Base-by-base conservation (phyloP, 2,329 filamentous ascomycete species). In the Aspergillus puulaauensis region DNA sequence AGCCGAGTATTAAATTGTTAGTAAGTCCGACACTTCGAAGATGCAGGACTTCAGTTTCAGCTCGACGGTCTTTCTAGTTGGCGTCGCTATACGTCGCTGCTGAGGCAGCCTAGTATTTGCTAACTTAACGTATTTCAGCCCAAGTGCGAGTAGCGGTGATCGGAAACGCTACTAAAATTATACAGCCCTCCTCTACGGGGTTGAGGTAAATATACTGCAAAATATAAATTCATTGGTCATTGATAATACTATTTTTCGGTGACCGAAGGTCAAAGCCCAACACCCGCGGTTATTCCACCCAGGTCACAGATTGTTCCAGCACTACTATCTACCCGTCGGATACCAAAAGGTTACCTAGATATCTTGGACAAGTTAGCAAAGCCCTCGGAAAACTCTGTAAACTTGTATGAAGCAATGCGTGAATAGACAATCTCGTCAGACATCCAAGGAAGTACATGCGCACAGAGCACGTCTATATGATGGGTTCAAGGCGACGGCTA, bases 361-460 rank as follows among this genome's bases (percentile, higher is more conserved):
- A 46, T 33, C 35, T 48, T 57, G 41, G 19, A 27, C 41, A 24
- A 37, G 49, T 57, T 43, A 57, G 55, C 50, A 49, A 53, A 53
- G 19, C 43, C 7, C 24, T n/a, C 6, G 21, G 44, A 47, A 57
- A 21, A 17, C 17, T n/a, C 35, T 11, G 24, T 15, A 7, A 47
- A 37, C 12, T 23, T 31, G 24, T 19, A 31, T 21, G 35, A 37
- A 15, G 41, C 57, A 64, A 52, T 47, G 47, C 51, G 50, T 52
- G 56, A 58, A 47, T 44, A 47, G 3, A 24, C 21, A 49, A 57
- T 57, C 55, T 57, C 55, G 37, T 68, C 71, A 73, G 71, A 73
- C 71, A 73, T 73, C 71, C 71, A 73, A 73, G 71, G 71, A 73
- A 73, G 71, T 68, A 66, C 52, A 64, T 69, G 68, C 71, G 70